These are phyloP conservation scores for Dendrostoma leiphaemia DNA, from an alignment of 2,329 filamentous ascomycete species.

Conservation along the genomic window DNA sequence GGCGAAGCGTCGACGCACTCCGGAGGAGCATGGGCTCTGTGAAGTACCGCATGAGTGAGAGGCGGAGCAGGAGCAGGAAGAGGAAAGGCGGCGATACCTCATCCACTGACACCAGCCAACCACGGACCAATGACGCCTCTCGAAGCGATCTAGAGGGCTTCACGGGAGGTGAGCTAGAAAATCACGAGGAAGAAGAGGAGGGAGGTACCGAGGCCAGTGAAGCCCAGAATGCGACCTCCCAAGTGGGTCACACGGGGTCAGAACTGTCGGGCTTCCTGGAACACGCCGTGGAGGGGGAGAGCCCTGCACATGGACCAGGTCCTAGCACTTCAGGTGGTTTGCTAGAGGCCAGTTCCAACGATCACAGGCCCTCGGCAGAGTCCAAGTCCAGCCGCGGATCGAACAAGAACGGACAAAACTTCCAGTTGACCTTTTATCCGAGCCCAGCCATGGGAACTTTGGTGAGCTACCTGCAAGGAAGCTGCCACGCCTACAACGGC, in stretches of 20 bases:
- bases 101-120: neutral
- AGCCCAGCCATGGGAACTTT: constrained; percentile 14
- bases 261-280: constrained; percentile 9
- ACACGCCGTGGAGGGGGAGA: constrained; percentile 6
- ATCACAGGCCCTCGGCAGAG: neutral
- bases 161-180: neutral
- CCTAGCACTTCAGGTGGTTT: neutral
- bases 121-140: neutral
- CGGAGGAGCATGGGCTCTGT: neutral
- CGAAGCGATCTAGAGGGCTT: neutral
- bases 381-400: neutral
- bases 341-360: neutral
- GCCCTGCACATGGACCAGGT: neutral
- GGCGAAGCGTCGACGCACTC: neutral
- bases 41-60: neutral
- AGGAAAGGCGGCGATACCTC: neutral
- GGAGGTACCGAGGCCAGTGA: neutral
- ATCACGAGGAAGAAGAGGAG: constrained; percentile 6
- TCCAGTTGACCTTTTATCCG: constrained; percentile 15
- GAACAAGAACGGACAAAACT: constrained; percentile 5
- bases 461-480: constrained; percentile 4
- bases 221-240: neutral
- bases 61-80: neutral
- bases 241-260: neutral
- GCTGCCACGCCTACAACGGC: constrained; percentile 1